Percentiles rank a stretch among this genome's conserved stretches.
These are phyloP conservation scores for Eremomyces bilateralis DNA, from an alignment of 495 filamentous ascomycete genomes.

Conservation along the genomic window DNA sequence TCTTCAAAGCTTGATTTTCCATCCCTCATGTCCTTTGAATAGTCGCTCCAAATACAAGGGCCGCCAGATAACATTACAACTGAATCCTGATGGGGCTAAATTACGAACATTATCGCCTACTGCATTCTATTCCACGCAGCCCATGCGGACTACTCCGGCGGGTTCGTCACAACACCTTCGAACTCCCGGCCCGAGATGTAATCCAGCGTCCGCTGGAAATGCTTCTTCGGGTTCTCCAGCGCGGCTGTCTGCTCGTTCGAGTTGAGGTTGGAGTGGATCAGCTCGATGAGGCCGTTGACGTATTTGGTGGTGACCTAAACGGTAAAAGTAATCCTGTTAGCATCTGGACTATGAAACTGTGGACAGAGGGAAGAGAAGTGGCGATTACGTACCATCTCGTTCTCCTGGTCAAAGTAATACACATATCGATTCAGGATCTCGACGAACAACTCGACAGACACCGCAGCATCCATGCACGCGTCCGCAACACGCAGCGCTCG, in stretches of 20 bases:
- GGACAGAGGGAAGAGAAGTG: background rate
- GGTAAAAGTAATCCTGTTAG: conserved; percentile 1
- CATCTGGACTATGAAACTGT: background rate
- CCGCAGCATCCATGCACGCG: conserved; percentile 98
- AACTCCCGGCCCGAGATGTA: conserved; percentile 82
- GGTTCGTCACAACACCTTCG: conserved; percentile 58
- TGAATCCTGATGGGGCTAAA: too few species aligned
- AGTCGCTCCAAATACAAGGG: too few species aligned
- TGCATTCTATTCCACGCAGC: too few species aligned
- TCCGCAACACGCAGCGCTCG: conserved; percentile 89
- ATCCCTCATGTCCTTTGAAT: too few species aligned
- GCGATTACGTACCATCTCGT: conserved; percentile 54
- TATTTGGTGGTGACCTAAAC: conserved; percentile 83
- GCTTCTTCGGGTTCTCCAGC: conserved; percentile 67
- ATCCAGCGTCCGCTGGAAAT: conserved; percentile 85
- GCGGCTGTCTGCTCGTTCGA: conserved; percentile 61
- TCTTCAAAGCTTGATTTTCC: too few species aligned
- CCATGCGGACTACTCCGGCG: background rate
- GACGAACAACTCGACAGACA: conserved; percentile 91
- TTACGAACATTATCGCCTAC: too few species aligned
- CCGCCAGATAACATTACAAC: too few species aligned
- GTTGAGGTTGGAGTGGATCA: conserved; percentile 88
- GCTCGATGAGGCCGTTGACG: conserved; percentile 90
- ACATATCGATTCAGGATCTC: conserved; percentile 97
- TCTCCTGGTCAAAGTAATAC: conserved; percentile 98